Evolutionary conservation across 2,329 filamentous ascomycete species (phyloP), one percentile per base, ranked within the genome.

Genomic region (Aspergillus fischeri): DNA sequence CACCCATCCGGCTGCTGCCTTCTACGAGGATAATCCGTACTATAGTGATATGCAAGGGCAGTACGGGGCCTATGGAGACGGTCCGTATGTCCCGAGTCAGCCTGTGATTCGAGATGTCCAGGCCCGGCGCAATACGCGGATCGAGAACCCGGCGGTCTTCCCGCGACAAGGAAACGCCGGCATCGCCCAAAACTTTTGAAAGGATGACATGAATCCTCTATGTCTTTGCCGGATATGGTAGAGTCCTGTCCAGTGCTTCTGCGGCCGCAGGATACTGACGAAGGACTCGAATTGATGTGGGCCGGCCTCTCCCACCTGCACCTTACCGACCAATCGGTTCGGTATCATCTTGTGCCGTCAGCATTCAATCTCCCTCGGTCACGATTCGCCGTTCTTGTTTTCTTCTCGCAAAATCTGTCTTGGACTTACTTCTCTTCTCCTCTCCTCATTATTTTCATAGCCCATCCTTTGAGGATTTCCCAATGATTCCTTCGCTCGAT

Each of bases 121-220:
- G 62, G 94, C 94, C 28, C 83, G 94, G 65, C 86, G 94, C 63
- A 97, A 97, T 77, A 97, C 94, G 11, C 86, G 92, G 60, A 97
- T 99, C 69, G 92, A 97, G 78, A 96, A 89, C 71, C 88, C 91
- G 2, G 85, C 90, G 48, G 90, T 94, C 61, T 95, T 90, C 68
- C 92, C 93, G 10, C 91, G 95, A 70, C 92, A 96, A 78, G 86
- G 85, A 35, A 96, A 90, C 67, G 91, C 91, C 42, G 94, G 94
- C 58, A 97, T 99, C 68, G 90, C 94, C 32, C 94, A 97, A 77
- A 99, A 99, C 75, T 99, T 99, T 69, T 97, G 84, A 62, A 21
- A 38, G 9, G 25, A 48, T 48, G 52, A 44, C 28, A 47, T 47
- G 20, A 47, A 24, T 3, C 10, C 11, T 5, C 24, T 47, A 24